Evolutionary conservation across 2,329 filamentous ascomycete genomes (phyloP), one percentile per base, ranked within the genome.

Genomic region (Aspergillus quadrilineatus): DNA sequence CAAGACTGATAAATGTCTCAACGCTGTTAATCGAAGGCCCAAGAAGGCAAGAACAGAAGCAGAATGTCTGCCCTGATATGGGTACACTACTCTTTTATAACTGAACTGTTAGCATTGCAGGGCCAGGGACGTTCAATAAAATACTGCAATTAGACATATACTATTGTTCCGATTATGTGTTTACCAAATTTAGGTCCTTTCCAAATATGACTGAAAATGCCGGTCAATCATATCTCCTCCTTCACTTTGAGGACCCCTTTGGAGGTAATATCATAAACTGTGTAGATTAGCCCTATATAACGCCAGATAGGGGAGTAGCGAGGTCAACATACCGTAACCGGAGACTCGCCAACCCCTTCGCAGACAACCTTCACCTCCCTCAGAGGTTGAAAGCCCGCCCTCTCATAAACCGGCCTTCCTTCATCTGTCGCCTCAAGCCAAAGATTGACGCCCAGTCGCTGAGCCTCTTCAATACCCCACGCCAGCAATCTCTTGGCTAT

Each of bases 381-480:
- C 2, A 55, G 22, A 12, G 9, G 17, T 15, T 47, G 46, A 39
- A 60, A 56, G 9, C 79, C 59, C 14, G 29, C 26, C 15, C n/a
- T 29, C 30, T 53, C 50, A 54, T 60, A 59, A 10, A 59, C 5
- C 22, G 46, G 50, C 46, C 29, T 48, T n/a, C 56, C 59, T 3
- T 53, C 53, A 12, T 49, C 34, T 22, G 53, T 59, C n/a, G 50
- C 56, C 50, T 60, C 56, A 26, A 58, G 36, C 45, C 56, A 59
- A 6, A 44, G 14, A 1, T 36, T 10, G 10, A 56, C 8, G 0
- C 39, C 29, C 26, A 53, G 28, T 14, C 22, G 28, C 42, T 52
- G 45, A 26, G 57, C 55, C 46, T 57, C 55, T 9, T 17, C 9
- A 10, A 54, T 22, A 4, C 49, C 45, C 48, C 42, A 54, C 22